A percentile compares a stretch with the other conserved stretches of the same genome.
Evolutionary conservation across 768 basidiomycete species (phyloP).

Genomic region (Boletellus sp.): DNA sequence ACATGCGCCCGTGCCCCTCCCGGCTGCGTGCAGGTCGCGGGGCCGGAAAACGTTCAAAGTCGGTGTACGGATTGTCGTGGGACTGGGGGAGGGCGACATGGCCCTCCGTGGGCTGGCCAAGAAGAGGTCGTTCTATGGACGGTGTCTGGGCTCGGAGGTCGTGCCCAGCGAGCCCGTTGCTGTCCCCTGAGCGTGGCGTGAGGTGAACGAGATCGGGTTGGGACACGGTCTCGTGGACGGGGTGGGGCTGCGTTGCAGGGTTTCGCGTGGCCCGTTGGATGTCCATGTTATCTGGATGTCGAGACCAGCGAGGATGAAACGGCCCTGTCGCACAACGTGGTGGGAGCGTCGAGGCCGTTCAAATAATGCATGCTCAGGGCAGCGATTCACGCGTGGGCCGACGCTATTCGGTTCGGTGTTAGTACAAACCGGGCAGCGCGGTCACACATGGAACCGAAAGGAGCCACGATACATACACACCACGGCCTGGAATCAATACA

Average conservation of each 20-base stretch:
- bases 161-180: not conserved
- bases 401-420: too few relatives aligned
- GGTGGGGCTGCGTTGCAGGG: not conserved
- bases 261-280: not conserved
- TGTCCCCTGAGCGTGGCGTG: not conserved
- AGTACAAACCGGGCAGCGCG: too few relatives aligned
- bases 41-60: constrained; percentile 7
- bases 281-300: constrained; percentile 14
- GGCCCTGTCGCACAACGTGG: not conserved
- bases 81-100: not conserved
- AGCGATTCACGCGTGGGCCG: not conserved
- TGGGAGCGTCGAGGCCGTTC: constrained; percentile 1
- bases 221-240: not conserved
- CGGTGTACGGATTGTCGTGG: constrained; percentile 4
- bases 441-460: too few relatives aligned
- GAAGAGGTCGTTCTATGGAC: constrained; percentile 9
- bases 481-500: too few relatives aligned
- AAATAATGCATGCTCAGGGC: not conserved
- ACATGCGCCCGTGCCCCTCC: constrained; percentile 12
- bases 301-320: not conserved
- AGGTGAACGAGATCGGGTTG: constrained; percentile 5
- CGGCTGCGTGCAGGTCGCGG: constrained; percentile 13
- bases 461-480: too few relatives aligned
- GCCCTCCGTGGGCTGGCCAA: constrained; percentile 2
- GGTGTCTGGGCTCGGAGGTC: not conserved